Conservation (phyloP, 139 green algal genomes). For the Bryopsis sp. region DNA sequence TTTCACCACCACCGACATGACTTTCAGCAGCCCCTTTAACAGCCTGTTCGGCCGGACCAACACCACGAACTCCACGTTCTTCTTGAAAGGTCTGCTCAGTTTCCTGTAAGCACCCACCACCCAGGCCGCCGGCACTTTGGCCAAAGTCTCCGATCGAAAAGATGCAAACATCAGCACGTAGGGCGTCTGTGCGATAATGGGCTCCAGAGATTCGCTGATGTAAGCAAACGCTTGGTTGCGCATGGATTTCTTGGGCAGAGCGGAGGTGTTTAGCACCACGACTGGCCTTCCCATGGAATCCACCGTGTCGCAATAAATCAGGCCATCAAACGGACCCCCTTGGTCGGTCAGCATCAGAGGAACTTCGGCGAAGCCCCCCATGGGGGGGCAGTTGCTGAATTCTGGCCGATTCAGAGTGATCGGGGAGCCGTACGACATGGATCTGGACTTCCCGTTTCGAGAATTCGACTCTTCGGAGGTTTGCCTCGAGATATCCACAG, state of each 20-base stretch:
- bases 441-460: no score
- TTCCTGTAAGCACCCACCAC: constrained; percentile 54
- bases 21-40: constrained; percentile 31
- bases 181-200: constrained; percentile 43
- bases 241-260: constrained; percentile 34
- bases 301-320: constrained; percentile 58
- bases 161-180: constrained; percentile 14
- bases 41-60: constrained; percentile 52
- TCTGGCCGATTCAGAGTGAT: no score
- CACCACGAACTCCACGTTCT: constrained; percentile 71
- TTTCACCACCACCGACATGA: constrained; percentile 12
- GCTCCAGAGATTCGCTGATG: constrained; percentile 41
- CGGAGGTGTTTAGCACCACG: constrained; percentile 61
- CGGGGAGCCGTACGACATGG: no score
- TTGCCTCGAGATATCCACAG: no score
- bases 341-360: neutral
- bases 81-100: constrained; percentile 53
- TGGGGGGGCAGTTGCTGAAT: no score
- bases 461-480: no score
- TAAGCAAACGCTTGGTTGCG: constrained; percentile 35
- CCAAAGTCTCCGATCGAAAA: neutral
- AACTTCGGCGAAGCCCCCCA: neutral
- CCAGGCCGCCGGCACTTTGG: constrained; percentile 45
- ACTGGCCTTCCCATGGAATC: constrained; percentile 60
- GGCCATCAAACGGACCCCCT: constrained; percentile 24